These are phyloP conservation scores for Hypoxylon sp. DNA, from an alignment of 2,329 filamentous ascomycete species.

Conservation along the genomic window DNA sequence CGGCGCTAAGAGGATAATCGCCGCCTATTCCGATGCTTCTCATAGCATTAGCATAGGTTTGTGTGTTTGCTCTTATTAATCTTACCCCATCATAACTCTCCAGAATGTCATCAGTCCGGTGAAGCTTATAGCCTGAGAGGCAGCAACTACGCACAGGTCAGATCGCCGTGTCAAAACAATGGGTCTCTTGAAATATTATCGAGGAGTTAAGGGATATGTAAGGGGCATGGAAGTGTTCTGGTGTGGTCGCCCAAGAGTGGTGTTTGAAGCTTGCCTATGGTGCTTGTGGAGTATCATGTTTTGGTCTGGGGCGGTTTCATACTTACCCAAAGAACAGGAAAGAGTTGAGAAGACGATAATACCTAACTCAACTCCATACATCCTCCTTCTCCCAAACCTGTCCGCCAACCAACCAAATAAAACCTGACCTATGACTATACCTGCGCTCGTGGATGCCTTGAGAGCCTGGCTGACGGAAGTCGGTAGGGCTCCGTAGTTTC, in stretches of 20 bases:
- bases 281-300: not conserved
- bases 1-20: conserved; percentile 84
- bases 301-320: conserved; percentile 62
- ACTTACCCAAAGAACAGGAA: conserved; percentile 66
- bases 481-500: conserved; percentile 71
- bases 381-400: conserved; percentile 80
- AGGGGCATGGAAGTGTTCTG: conserved; percentile 41
- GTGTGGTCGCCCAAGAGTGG: conserved; percentile 69
- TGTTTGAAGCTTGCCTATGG: conserved; percentile 48
- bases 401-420: conserved; percentile 85
- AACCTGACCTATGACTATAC: conserved; percentile 83
- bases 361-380: conserved; percentile 85
- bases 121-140: conserved; percentile 72
- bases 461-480: conserved; percentile 78
- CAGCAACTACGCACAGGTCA: conserved; percentile 63
- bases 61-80: not conserved
- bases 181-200: not conserved
- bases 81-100: conserved; percentile 77
- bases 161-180: conserved; percentile 10
- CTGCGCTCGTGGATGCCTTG: conserved; percentile 84
- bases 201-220: not conserved
- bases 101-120: conserved; percentile 78
- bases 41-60: conserved; percentile 33
- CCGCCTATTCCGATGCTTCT: conserved; percentile 81
- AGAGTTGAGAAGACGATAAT: conserved; percentile 80